Conservation (phyloP, 345 rosid genomes). For the rapeseed (Brassica napus) region DNA sequence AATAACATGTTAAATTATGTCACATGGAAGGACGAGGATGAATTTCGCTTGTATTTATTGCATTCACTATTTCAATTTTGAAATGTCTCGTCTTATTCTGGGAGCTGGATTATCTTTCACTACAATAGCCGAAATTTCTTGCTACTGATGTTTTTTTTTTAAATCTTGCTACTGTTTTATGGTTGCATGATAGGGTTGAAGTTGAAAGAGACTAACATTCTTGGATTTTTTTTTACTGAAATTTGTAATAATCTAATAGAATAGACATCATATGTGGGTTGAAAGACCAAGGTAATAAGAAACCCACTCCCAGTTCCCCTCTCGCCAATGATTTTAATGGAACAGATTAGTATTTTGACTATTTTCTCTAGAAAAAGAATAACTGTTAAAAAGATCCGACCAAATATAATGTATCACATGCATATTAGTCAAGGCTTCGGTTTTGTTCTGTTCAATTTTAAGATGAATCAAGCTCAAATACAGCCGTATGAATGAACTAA, state of each 20-base stretch:
- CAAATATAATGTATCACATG: background rate
- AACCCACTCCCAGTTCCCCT: background rate
- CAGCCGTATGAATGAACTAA: background rate
- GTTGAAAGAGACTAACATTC: background rate
- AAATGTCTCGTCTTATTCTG: background rate
- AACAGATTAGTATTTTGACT: background rate
- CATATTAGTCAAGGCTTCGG: background rate
- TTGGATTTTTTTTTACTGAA: background rate
- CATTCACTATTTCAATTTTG: background rate
- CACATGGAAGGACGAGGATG: constrained; percentile 5
- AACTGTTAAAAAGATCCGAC: background rate
- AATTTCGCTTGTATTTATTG: background rate
- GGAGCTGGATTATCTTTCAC: background rate
- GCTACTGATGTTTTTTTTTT: background rate
- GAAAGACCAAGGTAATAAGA: background rate
- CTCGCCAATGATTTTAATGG: background rate
- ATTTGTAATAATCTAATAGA: background rate
- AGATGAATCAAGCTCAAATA: background rate
- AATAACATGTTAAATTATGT: background rate
- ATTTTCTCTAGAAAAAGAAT: background rate
- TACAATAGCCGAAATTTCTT: background rate
- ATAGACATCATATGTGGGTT: background rate
- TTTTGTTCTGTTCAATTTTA: background rate
- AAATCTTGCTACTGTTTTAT: background rate
- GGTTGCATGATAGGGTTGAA: background rate